Evolutionary conservation across 2,329 filamentous ascomycete genomes (phyloP).

Genomic region (Colletotrichum tabaci): DNA sequence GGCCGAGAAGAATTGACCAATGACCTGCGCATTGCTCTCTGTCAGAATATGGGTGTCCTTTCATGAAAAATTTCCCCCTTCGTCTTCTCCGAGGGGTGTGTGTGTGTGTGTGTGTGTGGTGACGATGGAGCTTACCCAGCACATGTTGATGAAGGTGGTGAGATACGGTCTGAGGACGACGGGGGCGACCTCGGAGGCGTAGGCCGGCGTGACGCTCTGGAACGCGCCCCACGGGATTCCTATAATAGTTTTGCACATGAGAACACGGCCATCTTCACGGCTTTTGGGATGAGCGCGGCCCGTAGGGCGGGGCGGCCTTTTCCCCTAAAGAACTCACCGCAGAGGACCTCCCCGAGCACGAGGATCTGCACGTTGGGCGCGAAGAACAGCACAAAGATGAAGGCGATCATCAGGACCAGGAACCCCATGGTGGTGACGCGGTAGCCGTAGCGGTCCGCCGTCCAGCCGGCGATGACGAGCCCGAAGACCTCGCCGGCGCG

Average conservation of each 20-base stretch:
- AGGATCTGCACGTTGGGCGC: conserved; percentile 62
- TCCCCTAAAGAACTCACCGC: conserved; percentile 45
- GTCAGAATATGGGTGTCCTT: neutral
- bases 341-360: conserved; percentile 65
- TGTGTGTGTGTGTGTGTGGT: neutral
- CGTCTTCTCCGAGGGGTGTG: too few species aligned
- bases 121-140: conserved; percentile 56
- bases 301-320: neutral
- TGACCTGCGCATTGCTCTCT: conserved; percentile 47
- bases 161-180: conserved; percentile 65
- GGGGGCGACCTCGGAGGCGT: conserved; percentile 68
- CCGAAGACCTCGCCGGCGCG: conserved; percentile 70
- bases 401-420: conserved; percentile 61
- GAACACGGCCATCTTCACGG: neutral
- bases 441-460: conserved; percentile 66
- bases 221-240: conserved; percentile 69
- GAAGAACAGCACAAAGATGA: conserved; percentile 70
- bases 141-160: conserved; percentile 70
- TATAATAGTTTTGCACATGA: conserved; percentile 46
- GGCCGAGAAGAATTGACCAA: conserved; percentile 67
- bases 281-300: neutral
- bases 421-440: conserved; percentile 64
- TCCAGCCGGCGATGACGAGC: conserved; percentile 66
- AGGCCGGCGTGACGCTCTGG: conserved; percentile 66
- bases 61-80: too few species aligned